Base-by-base conservation (phyloP, 768 basidiomycete species). In the Cystofilobasidium capitatum region DNA sequence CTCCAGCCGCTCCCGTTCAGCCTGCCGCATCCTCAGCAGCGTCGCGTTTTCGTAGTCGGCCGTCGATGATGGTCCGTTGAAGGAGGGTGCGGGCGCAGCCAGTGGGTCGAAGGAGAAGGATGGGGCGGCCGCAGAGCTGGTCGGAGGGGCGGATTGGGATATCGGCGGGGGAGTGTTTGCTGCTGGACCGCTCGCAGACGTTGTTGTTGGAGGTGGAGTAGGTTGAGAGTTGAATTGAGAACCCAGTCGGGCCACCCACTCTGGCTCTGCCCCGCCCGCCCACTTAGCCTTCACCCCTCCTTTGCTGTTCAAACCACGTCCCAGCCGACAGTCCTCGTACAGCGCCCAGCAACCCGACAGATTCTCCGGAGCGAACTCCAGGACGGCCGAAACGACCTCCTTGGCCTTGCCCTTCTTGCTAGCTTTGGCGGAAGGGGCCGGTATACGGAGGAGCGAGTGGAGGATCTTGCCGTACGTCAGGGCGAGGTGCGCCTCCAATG, bases 11-110 rank as follows among this genome's bases (percentile, higher is more conserved):
- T 85, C 86, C 44, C 86, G 81, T 75, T 91, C 89, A 0, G 89
- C 88, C 73, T 91, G 87, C 40, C 89, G 81, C 74, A 92, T 79
- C 6, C 89, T 83, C 81, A 91, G 82, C 40, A 91, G 80, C 0
- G 88, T 91, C 68, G 90, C 73, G 3, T 86, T 83, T 76, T 91
- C 89, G 65, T 86, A 91, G 74, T 90, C 87, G 58, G 90, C 82
- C 82, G 14, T 79, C 73, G 20, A 42, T 37, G 61, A 62, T 47
- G 59, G 37, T 49, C 49, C 60, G 58, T 47, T 40, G 59, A 14
- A 7, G 44, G 37, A 20, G 3, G 59, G 14, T 10, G 59, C 26
- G 5, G 51, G n/a, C 7, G 66, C 42, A 14, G 51, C 26, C 26
- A 61, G 45, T 22, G 66, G 59, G 36, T 68, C 66, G 39, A 68